Evolutionary conservation across 345 rosid genomes (phyloP), one percentile per base, ranked within the genome.

Genomic region (Adansonia digitata): DNA sequence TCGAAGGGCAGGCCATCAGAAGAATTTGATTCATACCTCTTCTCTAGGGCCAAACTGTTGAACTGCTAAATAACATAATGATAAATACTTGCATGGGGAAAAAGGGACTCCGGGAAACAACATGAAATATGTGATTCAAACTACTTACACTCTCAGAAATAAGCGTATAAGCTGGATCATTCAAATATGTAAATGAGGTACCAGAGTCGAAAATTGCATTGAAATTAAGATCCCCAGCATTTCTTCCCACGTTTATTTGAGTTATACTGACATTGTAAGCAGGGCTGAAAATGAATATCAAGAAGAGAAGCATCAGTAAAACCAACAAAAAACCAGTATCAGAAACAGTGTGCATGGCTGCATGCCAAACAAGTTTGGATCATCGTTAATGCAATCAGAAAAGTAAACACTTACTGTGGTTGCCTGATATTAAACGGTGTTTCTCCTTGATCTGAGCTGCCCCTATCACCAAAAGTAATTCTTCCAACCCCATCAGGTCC

Each of bases 131-230:
- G 56, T 12, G n/a, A 24, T 24, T 79, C 18, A 57, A 86, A 60
- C 66, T 43, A 78, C 97, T 83, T 85, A 95, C 98, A 17, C 77
- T 84, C 66, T 87, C 81, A 61, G 97, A 40, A 49, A 93, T 79
- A 59, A 80, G 75, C 0, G 91, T 80, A 81, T 93, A 96, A 56
- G 93, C 91, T 8, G 88, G 94, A 71, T 87, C 86, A 18, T 90
- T 95, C 79, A 95, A 85, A 77, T 91, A 93, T n/a, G 99, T 89
- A 75, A 95, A 95, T 7, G 98, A 91, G 75, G 98, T 95, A 37
- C 99, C 99, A 0, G 99, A 78, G 83, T 95, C 99, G 56, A 93
- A 91, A 80, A 95, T 88, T 80, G 97, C 94, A 79, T 70, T 39
- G 51, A 90, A 91, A 29, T 88, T 88, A 48, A 87, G 79, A 87